Evolutionary conservation across 2,329 filamentous ascomycete genomes (phyloP).

Genomic region (Celoporthe dispersa): DNA sequence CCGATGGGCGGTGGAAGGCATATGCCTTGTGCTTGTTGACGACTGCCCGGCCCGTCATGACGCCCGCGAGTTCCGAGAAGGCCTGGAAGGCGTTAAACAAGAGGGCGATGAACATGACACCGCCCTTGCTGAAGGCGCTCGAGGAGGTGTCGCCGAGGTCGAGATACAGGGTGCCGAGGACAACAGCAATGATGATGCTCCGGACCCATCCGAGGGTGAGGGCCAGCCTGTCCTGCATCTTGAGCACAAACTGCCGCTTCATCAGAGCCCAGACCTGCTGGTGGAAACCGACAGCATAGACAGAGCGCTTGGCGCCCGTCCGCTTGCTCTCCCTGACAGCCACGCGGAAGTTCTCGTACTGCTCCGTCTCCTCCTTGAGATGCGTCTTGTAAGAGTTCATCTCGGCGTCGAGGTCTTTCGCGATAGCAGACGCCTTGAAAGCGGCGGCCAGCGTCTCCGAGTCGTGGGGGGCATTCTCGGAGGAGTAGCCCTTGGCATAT

Average conservation of each 20-base stretch:
- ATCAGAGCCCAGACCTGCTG: constrained; percentile 82
- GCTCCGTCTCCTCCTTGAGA: constrained; percentile 66
- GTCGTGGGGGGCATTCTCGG: constrained; percentile 69
- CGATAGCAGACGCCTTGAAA: constrained; percentile 68
- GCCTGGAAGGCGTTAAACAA: constrained; percentile 89
- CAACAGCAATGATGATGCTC: constrained; percentile 73
- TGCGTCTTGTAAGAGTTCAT: constrained; percentile 71
- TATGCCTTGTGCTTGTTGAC: constrained; percentile 86
- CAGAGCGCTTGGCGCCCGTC: constrained; percentile 72
- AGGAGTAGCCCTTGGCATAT: constrained; percentile 69
- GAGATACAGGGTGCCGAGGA: constrained; percentile 80
- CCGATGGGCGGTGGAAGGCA: constrained; percentile 80
- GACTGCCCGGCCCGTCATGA: constrained; percentile 77
- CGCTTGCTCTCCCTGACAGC: constrained; percentile 82
- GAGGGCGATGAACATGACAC: constrained; percentile 78
- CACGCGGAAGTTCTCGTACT: constrained; percentile 75
- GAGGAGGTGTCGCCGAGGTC: constrained; percentile 67
- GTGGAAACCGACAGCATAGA: constrained; percentile 84
- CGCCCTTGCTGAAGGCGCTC: constrained; percentile 80
- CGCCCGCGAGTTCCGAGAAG: constrained; percentile 75
- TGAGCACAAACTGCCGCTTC: constrained; percentile 82
- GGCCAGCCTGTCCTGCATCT: constrained; percentile 84
- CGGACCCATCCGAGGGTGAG: constrained; percentile 72
- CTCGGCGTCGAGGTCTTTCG: constrained; percentile 62
- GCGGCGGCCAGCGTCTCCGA: constrained; percentile 70